Base-by-base conservation (phyloP, 2,329 filamentous ascomycete genomes). In the Fusarium xylarioides region DNA sequence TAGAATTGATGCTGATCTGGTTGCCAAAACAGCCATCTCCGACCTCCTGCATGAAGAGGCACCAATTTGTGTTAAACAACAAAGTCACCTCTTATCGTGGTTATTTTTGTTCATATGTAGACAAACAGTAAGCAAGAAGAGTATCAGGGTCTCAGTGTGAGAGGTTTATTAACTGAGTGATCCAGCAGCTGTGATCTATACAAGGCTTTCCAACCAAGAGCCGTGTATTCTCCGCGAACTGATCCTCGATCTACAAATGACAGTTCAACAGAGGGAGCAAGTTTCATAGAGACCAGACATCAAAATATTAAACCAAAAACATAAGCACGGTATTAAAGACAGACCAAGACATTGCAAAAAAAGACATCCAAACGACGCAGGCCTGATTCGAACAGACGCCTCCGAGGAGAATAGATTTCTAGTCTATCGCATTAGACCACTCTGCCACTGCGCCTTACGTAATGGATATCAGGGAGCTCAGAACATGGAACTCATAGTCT, bases 401-500 rank as follows among this genome's bases (percentile, higher is more conserved):
- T 42, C 47, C 47, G 49, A 53, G 2, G 50, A 53, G 50, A 53
- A 53, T 53, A 53, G 50, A 53, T 53, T 53, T 53, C 50, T 53
- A 53, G 50, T 53, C 50, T 53, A 53, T 56, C 54, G 54, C 54
- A 56, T 56, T 56, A 56, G 54, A 57, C 54, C 54, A 57, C 54
- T 57, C 54, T 57, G 54, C 54, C 54, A 57, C 54, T 34, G 28
- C 54, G 54, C 54, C 54, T 56, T 56, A 56, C 38, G 54, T 56
- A 56, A 56, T 46, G 54, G 38, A 56, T 56, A 5, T 4, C 8
- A 5, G 14, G 2, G 4, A 7, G 5, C 0, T 0, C 5, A 2
- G 2, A 18, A 12, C 3, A 53, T 12, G 3, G 14, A 7, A 2
- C 0, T 21, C 0, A 53, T 37, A 26, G 0, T 5, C 34, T 5